phyloP scores from a whole-genome alignment of 2,329 filamentous ascomycete genomes.

The Alternaria sp. region DNA sequence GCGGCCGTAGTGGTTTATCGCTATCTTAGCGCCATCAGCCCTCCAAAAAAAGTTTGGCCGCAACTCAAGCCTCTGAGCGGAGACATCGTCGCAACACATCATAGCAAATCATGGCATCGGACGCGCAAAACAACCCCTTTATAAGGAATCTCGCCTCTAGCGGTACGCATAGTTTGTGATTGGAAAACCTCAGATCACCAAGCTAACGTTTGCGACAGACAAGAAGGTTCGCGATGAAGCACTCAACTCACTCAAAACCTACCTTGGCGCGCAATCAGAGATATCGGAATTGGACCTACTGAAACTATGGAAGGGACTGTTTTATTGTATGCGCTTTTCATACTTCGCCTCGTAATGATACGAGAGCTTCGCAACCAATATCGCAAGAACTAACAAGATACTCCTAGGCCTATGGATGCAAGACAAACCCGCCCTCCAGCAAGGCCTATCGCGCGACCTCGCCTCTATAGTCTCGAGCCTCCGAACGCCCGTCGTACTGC shows the following conservation, averaged over 20 bases:
- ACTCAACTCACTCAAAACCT: constrained; percentile 77
- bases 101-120: constrained; percentile 41
- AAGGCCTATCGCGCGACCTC: constrained; percentile 80
- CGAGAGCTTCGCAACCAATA: background rate
- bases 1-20: constrained; percentile 26
- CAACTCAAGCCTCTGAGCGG: constrained; percentile 8
- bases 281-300: constrained; percentile 76
- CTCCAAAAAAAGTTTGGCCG: constrained; percentile 35
- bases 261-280: constrained; percentile 70
- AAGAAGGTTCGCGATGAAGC: constrained; percentile 79
- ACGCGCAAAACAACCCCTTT: constrained; percentile 69
- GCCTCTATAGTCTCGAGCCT: constrained; percentile 72
- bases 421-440: constrained; percentile 87
- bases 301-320: constrained; percentile 94
- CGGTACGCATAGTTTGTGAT: constrained; percentile 61
- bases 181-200: background rate
- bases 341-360: background rate
- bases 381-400: constrained; percentile 14
- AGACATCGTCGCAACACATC: constrained; percentile 7
- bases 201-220: constrained; percentile 62
- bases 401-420: constrained; percentile 82
- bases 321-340: constrained; percentile 70
- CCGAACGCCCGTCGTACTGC: constrained; percentile 53
- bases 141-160: constrained; percentile 85
- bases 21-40: constrained; percentile 13